phyloP scores from a whole-genome alignment of 441 rosid genomes.

The Theobroma grandiflorum region DNA sequence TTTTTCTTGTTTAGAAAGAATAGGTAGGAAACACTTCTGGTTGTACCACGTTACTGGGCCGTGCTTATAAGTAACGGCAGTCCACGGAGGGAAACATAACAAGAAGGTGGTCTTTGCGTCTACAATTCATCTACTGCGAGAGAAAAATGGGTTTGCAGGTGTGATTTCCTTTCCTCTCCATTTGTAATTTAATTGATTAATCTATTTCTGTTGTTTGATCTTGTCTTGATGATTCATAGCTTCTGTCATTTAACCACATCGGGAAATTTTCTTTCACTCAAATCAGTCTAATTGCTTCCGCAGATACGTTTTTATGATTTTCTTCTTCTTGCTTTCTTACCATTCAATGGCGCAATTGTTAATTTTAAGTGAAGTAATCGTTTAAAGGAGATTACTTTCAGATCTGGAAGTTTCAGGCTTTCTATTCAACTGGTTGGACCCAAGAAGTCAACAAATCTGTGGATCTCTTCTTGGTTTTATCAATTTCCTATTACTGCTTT shows the following conservation, averaged over 20 bases:
- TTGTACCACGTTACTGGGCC: no score
- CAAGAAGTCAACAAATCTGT: not conserved
- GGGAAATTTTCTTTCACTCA: not conserved
- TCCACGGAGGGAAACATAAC: not conserved
- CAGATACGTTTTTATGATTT: not conserved
- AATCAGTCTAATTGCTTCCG: not conserved
- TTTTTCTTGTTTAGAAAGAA: no score
- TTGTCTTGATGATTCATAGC: not conserved
- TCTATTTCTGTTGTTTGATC: not conserved
- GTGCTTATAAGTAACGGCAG: no score
- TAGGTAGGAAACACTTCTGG: no score
- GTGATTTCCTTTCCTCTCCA: not conserved
- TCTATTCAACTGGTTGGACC: not conserved
- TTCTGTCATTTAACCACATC: not conserved
- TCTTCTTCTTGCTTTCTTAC: not conserved
- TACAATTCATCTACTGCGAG: not conserved
- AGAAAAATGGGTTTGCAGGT: slow-evolving; percentile 22
- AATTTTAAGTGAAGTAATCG: not conserved
- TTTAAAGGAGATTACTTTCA: not conserved
- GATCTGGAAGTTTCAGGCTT: not conserved
- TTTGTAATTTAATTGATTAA: not conserved
- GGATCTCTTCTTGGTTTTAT: not conserved
- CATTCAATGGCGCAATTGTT: not conserved
- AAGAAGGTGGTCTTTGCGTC: not conserved
- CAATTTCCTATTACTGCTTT: not conserved